Evolutionary conservation across 345 rosid genomes (phyloP), one percentile per base, ranked within the genome.

Genomic region (Noccaea caerulescens): DNA sequence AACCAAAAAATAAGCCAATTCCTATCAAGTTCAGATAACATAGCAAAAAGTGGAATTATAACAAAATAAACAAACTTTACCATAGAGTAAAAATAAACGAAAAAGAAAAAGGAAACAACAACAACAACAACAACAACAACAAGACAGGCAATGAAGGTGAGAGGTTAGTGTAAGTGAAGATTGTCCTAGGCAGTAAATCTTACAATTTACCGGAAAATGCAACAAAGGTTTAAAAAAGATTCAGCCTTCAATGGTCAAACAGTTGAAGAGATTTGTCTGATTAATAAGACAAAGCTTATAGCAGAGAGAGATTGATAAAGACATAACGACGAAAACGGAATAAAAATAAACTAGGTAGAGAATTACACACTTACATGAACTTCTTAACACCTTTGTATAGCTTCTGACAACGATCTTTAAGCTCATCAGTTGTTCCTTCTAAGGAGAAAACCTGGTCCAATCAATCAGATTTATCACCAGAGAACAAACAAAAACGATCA

Each of bases 321-420:
- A 65, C 37, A 72, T 25, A 13, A 45, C 50, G 69, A 72, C 42
- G 43, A 63, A 72, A 72, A n/a, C 33, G 25, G 13, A 71, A 71
- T 13, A 14, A 50, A 8, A 71, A 51, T 39, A 11, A 14, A 3
- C 36, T 7, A 45, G 41, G 64, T 54, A 55, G 16, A 45, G 27
- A 25, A 25, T 25, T 3, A 13, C 1, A 32, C 18, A 65, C 93
- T 77, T 81, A 91, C 97, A 86, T 76, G 68, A 80, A 88, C 69
- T 76, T 85, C 54, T 82, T 77, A 43, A 82, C 82, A 54, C 95
- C 97, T 75, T 82, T 87, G 77, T 73, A 81, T 14, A 91, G 80
- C 27, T 39, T 82, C 79, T 87, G 97, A 77, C 95, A 88, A 52
- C 93, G 95, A 66, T 83, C 89, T 78, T 76, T 84, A 73, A 91